phyloP scores from a whole-genome alignment of 1,139 yeast genomes.

The Magnusiomyces sp. region DNA sequence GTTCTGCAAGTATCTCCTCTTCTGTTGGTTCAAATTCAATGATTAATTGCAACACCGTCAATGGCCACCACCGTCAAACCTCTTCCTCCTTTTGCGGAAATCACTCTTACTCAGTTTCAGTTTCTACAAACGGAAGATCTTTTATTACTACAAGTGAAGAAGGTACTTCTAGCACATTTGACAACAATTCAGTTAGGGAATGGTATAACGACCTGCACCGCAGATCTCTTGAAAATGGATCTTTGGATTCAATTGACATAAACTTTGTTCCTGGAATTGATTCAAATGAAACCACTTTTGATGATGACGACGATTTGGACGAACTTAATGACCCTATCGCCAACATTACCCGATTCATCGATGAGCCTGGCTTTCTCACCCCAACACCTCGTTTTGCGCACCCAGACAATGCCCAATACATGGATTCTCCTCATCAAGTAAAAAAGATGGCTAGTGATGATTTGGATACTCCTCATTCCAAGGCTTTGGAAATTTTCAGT shows the following conservation, averaged over 20 bases:
- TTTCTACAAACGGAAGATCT: not conserved
- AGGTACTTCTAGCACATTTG: no score
- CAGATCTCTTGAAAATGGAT: slow-evolving; percentile 1
- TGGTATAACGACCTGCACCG: slow-evolving; percentile 6
- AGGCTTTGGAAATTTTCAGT: no score
- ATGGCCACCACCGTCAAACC: no score
- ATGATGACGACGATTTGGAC: slow-evolving; percentile 6
- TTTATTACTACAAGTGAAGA: no score
- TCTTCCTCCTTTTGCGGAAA: not conserved
- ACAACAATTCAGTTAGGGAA: slow-evolving; percentile 5
- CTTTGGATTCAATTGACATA: slow-evolving; percentile 8
- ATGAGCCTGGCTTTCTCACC: slow-evolving; percentile 2
- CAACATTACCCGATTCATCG: slow-evolving; percentile 8
- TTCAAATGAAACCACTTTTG: slow-evolving; percentile 11
- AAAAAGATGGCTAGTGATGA: no score
- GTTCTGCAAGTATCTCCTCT: not conserved
- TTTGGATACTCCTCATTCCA: no score
- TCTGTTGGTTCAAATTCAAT: not conserved
- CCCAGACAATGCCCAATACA: no score
- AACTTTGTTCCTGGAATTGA: slow-evolving; percentile 6
- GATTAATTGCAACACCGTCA: not conserved
- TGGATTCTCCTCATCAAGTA: no score
- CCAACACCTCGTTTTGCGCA: no score
- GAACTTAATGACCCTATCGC: slow-evolving; percentile 5
- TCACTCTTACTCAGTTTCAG: not conserved